phyloP scores from a whole-genome alignment of 805 yeast genomes.

The Saccharomycopsis amapae region DNA sequence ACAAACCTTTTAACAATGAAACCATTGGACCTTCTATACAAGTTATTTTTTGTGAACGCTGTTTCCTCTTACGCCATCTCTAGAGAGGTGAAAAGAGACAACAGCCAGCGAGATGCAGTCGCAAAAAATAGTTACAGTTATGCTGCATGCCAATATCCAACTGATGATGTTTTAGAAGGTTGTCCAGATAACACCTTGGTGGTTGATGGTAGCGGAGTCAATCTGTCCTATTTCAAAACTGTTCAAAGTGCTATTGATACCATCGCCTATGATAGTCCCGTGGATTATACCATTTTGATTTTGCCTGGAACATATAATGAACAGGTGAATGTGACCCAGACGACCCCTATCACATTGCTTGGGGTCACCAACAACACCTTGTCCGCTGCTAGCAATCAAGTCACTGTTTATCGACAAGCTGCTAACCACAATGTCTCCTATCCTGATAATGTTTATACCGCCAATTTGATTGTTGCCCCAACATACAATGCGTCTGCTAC shows the following conservation, averaged over 20 bases:
- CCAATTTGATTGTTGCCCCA: conserved; percentile 11
- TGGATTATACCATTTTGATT: conserved; percentile 3
- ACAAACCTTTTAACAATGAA: too few relatives aligned
- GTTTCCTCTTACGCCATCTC: too few relatives aligned
- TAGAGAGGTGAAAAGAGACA: too few relatives aligned
- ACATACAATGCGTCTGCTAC: conserved; percentile 7
- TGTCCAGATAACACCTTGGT: conserved; percentile 1
- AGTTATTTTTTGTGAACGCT: too few relatives aligned
- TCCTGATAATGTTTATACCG: conserved; percentile 7
- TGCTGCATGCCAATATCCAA: too few relatives aligned
- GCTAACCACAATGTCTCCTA: conserved; percentile 6
- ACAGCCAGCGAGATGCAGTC: too few relatives aligned
- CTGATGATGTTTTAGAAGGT: too few relatives aligned
- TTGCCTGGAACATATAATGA: conserved; percentile 10
- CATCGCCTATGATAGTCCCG: neutral
- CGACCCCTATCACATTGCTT: conserved; percentile 7
- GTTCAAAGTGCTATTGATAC: conserved; percentile 7
- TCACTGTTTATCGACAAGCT: neutral
- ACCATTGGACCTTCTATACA: too few relatives aligned
- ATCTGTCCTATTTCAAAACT: conserved; percentile 1
- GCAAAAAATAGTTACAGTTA: too few relatives aligned
- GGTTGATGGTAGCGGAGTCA: neutral
- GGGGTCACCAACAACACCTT: conserved; percentile 5
- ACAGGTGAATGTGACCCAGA: conserved; percentile 7
- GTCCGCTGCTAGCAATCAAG: neutral